Evolutionary conservation across 202 grass and related monocot species (phyloP), one percentile per base, ranked within the genome.

Genomic region (Brachypodium distachyon): DNA sequence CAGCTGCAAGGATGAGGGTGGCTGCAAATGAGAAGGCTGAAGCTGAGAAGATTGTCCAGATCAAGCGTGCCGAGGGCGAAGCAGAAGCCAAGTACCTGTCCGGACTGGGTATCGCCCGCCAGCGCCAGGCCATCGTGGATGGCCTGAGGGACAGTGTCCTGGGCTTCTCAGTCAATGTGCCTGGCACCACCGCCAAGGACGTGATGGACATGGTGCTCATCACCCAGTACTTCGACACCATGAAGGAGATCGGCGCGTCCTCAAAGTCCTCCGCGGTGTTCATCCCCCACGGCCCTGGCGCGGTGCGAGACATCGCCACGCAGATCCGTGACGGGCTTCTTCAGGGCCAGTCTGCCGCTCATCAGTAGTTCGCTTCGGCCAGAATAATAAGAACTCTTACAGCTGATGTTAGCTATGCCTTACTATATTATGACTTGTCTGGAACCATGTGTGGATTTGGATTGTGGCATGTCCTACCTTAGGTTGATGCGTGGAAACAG

Each of bases 201-300:
- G 87, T 89, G 16, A 89, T 89, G 83, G 87, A 89, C 82, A 89
- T 89, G 87, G 87, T 89, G 46, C 78, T 89, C 12, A 89, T 89
- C 68, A 89, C 87, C 17, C 87, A 89, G 49, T 89, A 89, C 74
- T 89, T 89, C 41, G 87, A 86, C 48, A 86, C 87, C n/a, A 89
- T 89, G 87, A 89, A 89, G 33, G 87, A 89, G 49, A 78, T 89
- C 5, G 78, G 87, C 9, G 83, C 87, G 3, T 78, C 78, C 0
- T 90, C 87, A 37, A 90, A 87, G 83, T 74, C 83, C 5, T 90
- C 83, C 3, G 58, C 83, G 0, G 87, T 90, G 26, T 90, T 90
- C 87, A 83, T 90, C 73, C 87, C 92, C 4, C 92, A 95, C 7
- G 92, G 92, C 6, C 92, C 92, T 1, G 92, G 92, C 3, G 86